Base-by-base conservation (phyloP, 768 basidiomycete species). In the Tulasnella sp. region DNA sequence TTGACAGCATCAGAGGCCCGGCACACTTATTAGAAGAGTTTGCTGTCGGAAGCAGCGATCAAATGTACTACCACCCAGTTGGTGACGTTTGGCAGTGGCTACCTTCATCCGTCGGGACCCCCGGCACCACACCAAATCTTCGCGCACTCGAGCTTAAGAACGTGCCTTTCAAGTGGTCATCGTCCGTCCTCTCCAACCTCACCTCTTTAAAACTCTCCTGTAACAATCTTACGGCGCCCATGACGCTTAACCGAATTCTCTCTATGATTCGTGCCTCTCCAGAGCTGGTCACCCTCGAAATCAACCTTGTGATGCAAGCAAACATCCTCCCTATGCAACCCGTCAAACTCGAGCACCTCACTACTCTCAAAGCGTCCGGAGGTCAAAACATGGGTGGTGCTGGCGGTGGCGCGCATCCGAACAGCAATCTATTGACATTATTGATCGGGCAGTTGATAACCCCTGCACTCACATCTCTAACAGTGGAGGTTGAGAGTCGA, bases 21-120 rank as follows among this genome's bases (percentile, higher is more conserved):
- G 87, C 86, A 11, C 88, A 87, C 19, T 70, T 86, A 32, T 69
- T 90, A 44, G 77, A 72, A 64, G 87, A 88, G 68, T 89, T 90
- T 63, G 86, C 88, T 68, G 79, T 89, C 0, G 50, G 50, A 13
- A 54, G 62, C 52, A 42, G 23, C 19, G 62, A 63, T n/a, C 19
- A 23, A 23, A 19, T 29, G n/a, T 43, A 38, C 26, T 30, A 49
- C 27, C 47, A 41, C 30, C 30, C 48, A 29, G 8, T 34, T 1
- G 47, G 11, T 32, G 58, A 59, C 29, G 44, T 32, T 27, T 63
- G 62, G 62, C 62, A 60, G 17, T 63, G 62, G 62, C 43, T 88
- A 84, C 17, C 82, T 10, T 59, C 58, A 29, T 29, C 27, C 15
- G 27, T 19, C 2, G 34, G 26, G 19, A 23, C 17, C n/a, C 27